These are phyloP conservation scores for Pisolithus marmoratus DNA, from an alignment of 768 basidiomycete species.

Conservation along the genomic window DNA sequence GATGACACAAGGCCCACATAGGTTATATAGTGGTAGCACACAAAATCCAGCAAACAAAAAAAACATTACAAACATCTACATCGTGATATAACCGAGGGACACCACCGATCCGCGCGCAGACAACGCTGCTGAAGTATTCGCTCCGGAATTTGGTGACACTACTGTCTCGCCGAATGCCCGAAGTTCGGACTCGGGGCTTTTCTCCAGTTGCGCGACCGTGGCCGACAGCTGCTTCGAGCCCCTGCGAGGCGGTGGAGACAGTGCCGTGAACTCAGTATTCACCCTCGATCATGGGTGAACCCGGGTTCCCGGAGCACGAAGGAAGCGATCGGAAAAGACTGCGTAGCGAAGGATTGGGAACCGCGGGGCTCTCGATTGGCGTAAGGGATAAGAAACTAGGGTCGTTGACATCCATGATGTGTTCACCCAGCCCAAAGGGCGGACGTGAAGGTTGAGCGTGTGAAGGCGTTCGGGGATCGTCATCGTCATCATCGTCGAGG, in stretches of 20 bases:
- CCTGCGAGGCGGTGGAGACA: constrained; percentile 62
- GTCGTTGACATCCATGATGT: constrained; percentile 45
- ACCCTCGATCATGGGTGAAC: constrained; percentile 19
- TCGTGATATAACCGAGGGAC: constrained; percentile 45
- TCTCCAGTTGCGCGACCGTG: constrained; percentile 8
- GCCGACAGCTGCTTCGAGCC: constrained; percentile 44
- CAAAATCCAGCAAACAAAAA: neutral
- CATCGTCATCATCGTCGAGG: neutral
- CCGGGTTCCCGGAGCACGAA: constrained; percentile 2
- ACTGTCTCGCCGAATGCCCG: constrained; percentile 5
- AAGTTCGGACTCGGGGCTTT: constrained; percentile 3
- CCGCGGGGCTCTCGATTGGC: constrained; percentile 25
- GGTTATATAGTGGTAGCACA: neutral
- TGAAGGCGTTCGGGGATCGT: constrained; percentile 23
- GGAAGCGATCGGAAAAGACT: constrained; percentile 23
- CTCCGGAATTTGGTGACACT: constrained; percentile 6
- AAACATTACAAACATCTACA: constrained; percentile 20
- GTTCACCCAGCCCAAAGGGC: constrained; percentile 21
- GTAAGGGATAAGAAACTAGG: constrained; percentile 53
- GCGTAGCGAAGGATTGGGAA: constrained; percentile 14
- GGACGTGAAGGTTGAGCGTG: constrained; percentile 5
- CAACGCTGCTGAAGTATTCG: constrained; percentile 25
- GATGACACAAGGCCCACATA: constrained; percentile 10
- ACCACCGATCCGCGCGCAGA: constrained; percentile 49
- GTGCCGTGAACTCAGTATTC: constrained; percentile 39